Conservation (phyloP, 2,329 filamentous ascomycete species). For the Botrytis porri region DNA sequence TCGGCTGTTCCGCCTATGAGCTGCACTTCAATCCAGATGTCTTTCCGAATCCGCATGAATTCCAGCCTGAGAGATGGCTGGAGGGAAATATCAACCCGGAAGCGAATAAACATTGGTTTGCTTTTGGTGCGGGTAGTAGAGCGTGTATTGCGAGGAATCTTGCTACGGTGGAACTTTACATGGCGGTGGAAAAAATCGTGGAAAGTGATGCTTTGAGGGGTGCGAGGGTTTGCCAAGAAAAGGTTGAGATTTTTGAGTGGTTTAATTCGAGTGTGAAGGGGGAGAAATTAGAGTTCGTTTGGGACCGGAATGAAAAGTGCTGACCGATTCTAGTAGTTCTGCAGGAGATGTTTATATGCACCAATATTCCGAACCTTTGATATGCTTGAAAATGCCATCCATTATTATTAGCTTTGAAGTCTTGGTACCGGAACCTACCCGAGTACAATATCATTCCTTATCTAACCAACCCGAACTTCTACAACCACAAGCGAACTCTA, state of each 20-base stretch:
- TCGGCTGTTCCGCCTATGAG: constrained; percentile 46
- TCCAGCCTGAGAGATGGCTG: constrained; percentile 50
- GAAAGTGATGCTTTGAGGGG: constrained; percentile 45
- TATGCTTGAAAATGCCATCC: neutral
- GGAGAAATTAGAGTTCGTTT: constrained; percentile 45
- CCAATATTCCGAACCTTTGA: no score
- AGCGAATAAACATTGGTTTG: constrained; percentile 46
- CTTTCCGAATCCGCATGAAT: constrained; percentile 44
- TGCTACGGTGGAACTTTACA: constrained; percentile 44
- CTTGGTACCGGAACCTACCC: neutral
- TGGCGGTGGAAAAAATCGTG: constrained; percentile 44
- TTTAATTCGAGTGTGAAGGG: constrained; percentile 53
- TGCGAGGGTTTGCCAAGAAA: constrained; percentile 41
- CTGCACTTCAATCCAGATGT: constrained; percentile 46
- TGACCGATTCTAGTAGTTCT: no score
- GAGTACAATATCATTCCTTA: neutral
- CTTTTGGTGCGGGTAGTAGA: constrained; percentile 48
- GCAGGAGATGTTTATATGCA: neutral
- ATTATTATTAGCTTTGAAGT: neutral
- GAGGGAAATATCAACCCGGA: constrained; percentile 37
- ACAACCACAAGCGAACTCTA: neutral
- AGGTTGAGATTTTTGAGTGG: constrained; percentile 53
- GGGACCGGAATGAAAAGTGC: constrained; percentile 6
- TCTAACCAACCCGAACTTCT: no score
- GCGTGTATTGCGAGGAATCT: constrained; percentile 51